Conservation (phyloP, 163 green algal species). For the Prototheca wickerhamii region DNA sequence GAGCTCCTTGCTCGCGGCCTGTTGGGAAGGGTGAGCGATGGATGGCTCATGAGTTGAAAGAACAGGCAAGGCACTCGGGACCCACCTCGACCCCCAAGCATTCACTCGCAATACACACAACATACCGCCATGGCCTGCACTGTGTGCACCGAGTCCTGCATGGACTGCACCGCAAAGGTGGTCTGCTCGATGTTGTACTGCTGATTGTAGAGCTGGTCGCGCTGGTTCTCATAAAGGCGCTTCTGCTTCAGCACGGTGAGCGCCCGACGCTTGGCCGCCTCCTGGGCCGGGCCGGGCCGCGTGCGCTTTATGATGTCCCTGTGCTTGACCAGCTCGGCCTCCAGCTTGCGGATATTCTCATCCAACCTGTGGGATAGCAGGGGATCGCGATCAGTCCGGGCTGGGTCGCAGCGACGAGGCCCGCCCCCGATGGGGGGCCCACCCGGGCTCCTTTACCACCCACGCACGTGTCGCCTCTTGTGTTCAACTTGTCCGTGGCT, state of each 20-base stretch:
- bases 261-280: conserved; percentile 68
- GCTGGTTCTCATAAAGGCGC: conserved; percentile 85
- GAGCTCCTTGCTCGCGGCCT: conserved; percentile 74
- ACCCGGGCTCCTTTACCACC: not conserved
- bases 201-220: conserved; percentile 91
- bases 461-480: conserved; percentile 52
- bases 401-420: not conserved
- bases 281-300: conserved; percentile 73
- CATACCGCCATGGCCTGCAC: conserved; percentile 56
- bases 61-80: not conserved
- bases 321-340: conserved; percentile 80
- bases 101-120: not conserved
- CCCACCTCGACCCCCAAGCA: not conserved
- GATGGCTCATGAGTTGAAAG: not conserved
- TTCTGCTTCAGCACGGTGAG: conserved; percentile 90
- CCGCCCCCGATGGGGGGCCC: not conserved
- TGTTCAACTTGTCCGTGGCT: conserved; percentile 49
- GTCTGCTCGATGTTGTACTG: conserved; percentile 95
- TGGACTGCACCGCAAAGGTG: conserved; percentile 71
- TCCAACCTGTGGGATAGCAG: conserved; percentile 55
- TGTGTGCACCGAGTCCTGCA: conserved; percentile 55
- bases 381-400: not conserved
- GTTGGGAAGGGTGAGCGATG: not conserved
- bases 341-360: conserved; percentile 86
- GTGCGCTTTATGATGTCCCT: conserved; percentile 76